phyloP scores from a whole-genome alignment of 371 early-diverging fungal genomes.

The Mortierella sp. region DNA sequence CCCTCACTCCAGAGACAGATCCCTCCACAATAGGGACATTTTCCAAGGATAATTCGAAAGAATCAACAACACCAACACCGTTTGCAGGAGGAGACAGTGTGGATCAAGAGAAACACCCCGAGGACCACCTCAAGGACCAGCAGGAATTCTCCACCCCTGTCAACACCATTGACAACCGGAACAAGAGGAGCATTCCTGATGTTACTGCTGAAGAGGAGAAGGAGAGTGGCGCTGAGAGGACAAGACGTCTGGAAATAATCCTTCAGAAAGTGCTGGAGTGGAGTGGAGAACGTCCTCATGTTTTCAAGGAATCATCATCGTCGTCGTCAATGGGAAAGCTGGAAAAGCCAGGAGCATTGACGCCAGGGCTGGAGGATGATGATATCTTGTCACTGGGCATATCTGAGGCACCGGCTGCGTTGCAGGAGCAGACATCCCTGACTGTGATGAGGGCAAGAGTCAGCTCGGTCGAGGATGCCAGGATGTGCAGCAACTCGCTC shows the following conservation, averaged over 20 bases:
- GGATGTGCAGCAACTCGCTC: neutral
- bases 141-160: neutral
- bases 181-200: neutral
- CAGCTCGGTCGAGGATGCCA: neutral
- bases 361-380: neutral
- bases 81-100: neutral
- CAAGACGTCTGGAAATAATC: slow-evolving; percentile 22
- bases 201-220: neutral
- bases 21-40: neutral
- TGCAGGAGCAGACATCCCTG: neutral
- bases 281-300: neutral
- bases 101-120: neutral
- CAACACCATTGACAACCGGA: neutral
- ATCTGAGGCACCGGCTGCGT: neutral
- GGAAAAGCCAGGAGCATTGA: neutral
- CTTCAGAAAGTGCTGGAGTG: slow-evolving; percentile 18
- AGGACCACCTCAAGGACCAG: neutral
- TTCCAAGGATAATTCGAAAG: neutral
- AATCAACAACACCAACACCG: neutral
- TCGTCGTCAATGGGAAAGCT: neutral
- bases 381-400: slow-evolving; percentile 25
- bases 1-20: neutral
- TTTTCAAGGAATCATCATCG: neutral
- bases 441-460: slow-evolving; percentile 1
- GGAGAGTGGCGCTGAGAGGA: neutral